Conservation (phyloP, 2,329 filamentous ascomycete species). For the Aspergillus sp. region DNA sequence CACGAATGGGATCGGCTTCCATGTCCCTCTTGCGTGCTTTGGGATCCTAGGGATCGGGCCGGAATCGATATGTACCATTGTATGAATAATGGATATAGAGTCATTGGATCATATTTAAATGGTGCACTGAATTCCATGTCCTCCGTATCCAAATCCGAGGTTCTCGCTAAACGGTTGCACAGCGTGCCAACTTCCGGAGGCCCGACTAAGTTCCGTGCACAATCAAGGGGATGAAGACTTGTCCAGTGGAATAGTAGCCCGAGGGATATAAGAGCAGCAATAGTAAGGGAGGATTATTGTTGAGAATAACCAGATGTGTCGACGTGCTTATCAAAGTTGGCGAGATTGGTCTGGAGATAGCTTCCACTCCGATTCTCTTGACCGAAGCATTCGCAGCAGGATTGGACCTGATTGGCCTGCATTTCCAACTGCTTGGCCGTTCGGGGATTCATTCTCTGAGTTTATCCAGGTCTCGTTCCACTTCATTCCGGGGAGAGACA, state of each 20-base stretch:
- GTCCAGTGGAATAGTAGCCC: not conserved
- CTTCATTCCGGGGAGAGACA: not conserved
- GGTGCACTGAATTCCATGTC: not conserved
- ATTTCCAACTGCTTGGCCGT: not conserved
- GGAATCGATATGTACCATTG: not conserved
- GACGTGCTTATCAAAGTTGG: conserved; percentile 1
- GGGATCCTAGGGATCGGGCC: not conserved
- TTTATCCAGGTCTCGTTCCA: not conserved
- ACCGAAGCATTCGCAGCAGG: not conserved
- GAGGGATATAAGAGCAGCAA: not conserved
- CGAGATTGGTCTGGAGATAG: not conserved
- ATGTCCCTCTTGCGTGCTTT: not conserved
- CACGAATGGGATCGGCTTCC: not conserved
- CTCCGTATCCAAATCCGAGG: not conserved
- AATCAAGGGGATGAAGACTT: not conserved
- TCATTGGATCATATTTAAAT: not conserved
- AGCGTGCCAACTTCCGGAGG: not conserved
- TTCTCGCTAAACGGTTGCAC: not conserved
- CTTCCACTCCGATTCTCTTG: not conserved
- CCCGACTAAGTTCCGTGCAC: not conserved
- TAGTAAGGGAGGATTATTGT: not conserved
- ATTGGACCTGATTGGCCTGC: not conserved
- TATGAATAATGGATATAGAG: conserved; percentile 2
- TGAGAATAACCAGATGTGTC: not conserved
- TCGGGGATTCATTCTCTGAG: not conserved